Conservation (phyloP, 306 rosid species). For the Vicia faba region DNA sequence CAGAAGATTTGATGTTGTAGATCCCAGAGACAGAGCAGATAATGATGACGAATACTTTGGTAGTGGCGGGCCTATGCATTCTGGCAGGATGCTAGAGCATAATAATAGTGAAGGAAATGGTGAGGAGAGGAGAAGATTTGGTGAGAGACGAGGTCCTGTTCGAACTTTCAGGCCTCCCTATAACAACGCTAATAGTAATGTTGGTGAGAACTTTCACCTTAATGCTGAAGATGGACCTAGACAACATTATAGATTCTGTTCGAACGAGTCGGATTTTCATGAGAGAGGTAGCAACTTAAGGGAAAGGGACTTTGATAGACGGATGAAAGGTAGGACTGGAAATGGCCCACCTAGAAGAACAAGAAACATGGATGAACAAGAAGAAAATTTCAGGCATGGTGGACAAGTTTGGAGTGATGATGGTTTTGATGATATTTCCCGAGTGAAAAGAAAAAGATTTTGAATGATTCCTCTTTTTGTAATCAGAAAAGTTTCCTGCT, state of each 20-base stretch:
- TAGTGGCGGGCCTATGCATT: slow-evolving; percentile 59
- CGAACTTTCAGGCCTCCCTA: slow-evolving; percentile 73
- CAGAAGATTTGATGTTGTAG: slow-evolving; percentile 69
- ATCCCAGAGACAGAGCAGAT: slow-evolving; percentile 65
- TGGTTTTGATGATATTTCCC: slow-evolving; percentile 65
- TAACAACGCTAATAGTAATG: slow-evolving; percentile 39
- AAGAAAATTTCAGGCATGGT: slow-evolving; percentile 65
- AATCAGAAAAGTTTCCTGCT: slow-evolving; percentile 24
- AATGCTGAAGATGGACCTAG: slow-evolving; percentile 65
- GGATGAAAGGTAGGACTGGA: slow-evolving; percentile 65
- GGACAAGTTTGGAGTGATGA: slow-evolving; percentile 75
- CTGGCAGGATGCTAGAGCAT: slow-evolving; percentile 61
- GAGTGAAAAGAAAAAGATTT: slow-evolving; percentile 75
- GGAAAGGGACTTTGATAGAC: slow-evolving; percentile 71
- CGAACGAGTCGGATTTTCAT: slow-evolving; percentile 72
- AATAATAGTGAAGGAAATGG: slow-evolving; percentile 58
- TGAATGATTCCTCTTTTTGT: slow-evolving; percentile 31
- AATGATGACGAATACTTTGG: slow-evolving; percentile 57
- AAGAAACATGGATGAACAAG: slow-evolving; percentile 75
- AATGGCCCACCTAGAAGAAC: slow-evolving; percentile 71
- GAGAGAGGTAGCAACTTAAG: slow-evolving; percentile 70
- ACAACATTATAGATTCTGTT: slow-evolving; percentile 65
- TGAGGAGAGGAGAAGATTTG: slow-evolving; percentile 75
- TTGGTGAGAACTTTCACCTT: slow-evolving; percentile 61
- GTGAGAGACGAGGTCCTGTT: slow-evolving; percentile 70